These are phyloP conservation scores for Apiotrichum siamense DNA, from an alignment of 1,284 basidiomycete species.

Conservation along the genomic window DNA sequence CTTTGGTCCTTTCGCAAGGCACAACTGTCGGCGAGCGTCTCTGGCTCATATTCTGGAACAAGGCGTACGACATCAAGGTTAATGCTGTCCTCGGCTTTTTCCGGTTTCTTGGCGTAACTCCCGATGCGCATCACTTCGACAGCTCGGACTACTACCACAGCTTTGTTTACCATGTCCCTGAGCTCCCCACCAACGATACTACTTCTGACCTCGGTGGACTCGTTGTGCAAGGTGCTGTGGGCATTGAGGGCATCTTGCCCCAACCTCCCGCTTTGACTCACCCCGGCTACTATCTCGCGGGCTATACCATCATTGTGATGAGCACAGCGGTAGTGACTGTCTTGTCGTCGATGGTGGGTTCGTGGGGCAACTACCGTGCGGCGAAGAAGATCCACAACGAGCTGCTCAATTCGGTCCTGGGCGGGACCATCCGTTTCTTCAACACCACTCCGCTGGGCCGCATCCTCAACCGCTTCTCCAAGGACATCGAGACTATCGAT, in stretches of 20 bases:
- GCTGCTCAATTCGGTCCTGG: conserved; percentile 35
- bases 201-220: conserved; percentile 1
- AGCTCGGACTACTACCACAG: conserved; percentile 24
- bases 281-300: conserved; percentile 48
- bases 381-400: conserved; percentile 37
- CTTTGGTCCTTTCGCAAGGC: conserved; percentile 50
- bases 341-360: conserved; percentile 33
- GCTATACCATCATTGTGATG: conserved; percentile 40
- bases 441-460: conserved; percentile 51
- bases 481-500: conserved; percentile 75
- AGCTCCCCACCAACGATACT: not conserved
- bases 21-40: conserved; percentile 50
- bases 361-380: conserved; percentile 55
- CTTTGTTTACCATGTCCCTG: conserved; percentile 21
- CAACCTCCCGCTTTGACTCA: conserved; percentile 44
- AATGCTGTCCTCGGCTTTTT: conserved; percentile 25
- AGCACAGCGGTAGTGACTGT: conserved; percentile 36
- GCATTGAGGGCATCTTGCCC: not conserved
- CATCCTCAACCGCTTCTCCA: conserved; percentile 71
- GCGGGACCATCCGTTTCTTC: conserved; percentile 44
- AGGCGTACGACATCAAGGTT: conserved; percentile 32
- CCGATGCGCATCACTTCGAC: conserved; percentile 5
- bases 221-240: conserved; percentile 3
- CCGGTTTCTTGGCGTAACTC: not conserved
- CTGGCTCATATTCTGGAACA: conserved; percentile 64